phyloP scores from a whole-genome alignment of 768 basidiomycete genomes.

The Tremella yokohamensis region DNA sequence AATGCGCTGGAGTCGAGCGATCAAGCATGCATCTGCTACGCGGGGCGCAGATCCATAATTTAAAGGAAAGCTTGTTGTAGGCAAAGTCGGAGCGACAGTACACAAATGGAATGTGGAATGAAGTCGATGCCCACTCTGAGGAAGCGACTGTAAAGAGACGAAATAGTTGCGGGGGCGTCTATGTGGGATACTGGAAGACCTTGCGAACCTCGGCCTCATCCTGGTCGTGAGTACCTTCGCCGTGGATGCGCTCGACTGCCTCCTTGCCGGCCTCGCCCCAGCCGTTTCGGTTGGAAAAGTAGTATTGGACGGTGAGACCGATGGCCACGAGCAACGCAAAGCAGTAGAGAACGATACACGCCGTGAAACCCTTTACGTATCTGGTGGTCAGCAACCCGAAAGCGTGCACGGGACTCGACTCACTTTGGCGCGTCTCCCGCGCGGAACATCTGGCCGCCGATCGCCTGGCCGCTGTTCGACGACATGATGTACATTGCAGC shows the following conservation, averaged over 20 bases:
- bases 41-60: too few relatives aligned
- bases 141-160: too few relatives aligned
- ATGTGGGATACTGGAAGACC: background rate
- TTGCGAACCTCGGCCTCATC: conserved; percentile 3
- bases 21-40: too few relatives aligned
- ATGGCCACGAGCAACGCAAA: background rate
- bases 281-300: background rate
- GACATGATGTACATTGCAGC: too few relatives aligned
- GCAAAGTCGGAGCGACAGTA: too few relatives aligned
- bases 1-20: too few relatives aligned
- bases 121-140: too few relatives aligned
- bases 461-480: too few relatives aligned
- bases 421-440: background rate
- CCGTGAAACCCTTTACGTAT: conserved; percentile 2
- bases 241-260: background rate
- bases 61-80: too few relatives aligned
- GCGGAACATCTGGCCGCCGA: too few relatives aligned
- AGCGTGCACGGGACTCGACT: background rate
- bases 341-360: conserved; percentile 2
- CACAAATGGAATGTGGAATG: too few relatives aligned
- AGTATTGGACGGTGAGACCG: background rate
- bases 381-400: background rate
- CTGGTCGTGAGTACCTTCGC: background rate
- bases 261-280: conserved; percentile 5
- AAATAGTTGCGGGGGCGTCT: too few relatives aligned